A percentile compares a stretch with the other conserved stretches of the same genome.
Conservation (phyloP, 371 early-diverging fungal genomes). For the Rhizopus microsporus region DNA sequence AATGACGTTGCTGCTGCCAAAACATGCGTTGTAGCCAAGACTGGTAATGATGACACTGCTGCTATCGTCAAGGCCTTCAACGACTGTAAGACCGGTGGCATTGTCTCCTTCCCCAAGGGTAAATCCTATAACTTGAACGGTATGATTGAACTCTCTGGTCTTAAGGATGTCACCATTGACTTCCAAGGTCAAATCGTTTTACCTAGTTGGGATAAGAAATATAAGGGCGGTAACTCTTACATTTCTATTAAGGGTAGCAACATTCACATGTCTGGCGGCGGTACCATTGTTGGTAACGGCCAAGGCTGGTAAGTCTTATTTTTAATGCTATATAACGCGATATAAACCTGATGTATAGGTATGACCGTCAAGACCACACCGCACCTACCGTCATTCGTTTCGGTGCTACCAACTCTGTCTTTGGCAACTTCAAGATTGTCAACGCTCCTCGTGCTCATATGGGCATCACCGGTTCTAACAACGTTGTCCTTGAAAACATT, state of each 20-base stretch:
- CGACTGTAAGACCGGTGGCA: conserved; percentile 34
- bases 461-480: conserved; percentile 26
- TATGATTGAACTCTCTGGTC: conserved; percentile 19
- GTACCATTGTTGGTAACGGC: conserved; percentile 32
- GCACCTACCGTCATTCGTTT: conserved; percentile 37
- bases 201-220: conserved; percentile 24
- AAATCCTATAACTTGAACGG: conserved; percentile 28
- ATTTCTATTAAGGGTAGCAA: conserved; percentile 30
- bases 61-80: conserved; percentile 31
- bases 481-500: conserved; percentile 28
- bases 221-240: conserved; percentile 27
- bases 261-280: conserved; percentile 27
- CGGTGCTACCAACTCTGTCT: conserved; percentile 28
- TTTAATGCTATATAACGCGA: background rate
- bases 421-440: conserved; percentile 31
- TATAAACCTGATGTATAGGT: background rate
- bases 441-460: conserved; percentile 38
- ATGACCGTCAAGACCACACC: conserved; percentile 23
- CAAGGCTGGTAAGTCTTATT: conserved; percentile 32
- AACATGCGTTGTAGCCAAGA: conserved; percentile 24
- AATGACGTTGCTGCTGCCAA: conserved; percentile 19
- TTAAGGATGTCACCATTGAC: conserved; percentile 30
- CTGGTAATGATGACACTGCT: conserved; percentile 25
- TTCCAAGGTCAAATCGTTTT: conserved; percentile 32
- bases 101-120: conserved; percentile 28